phyloP scores from a whole-genome alignment of 2,329 filamentous ascomycete genomes.

The Diplodia sapinea region DNA sequence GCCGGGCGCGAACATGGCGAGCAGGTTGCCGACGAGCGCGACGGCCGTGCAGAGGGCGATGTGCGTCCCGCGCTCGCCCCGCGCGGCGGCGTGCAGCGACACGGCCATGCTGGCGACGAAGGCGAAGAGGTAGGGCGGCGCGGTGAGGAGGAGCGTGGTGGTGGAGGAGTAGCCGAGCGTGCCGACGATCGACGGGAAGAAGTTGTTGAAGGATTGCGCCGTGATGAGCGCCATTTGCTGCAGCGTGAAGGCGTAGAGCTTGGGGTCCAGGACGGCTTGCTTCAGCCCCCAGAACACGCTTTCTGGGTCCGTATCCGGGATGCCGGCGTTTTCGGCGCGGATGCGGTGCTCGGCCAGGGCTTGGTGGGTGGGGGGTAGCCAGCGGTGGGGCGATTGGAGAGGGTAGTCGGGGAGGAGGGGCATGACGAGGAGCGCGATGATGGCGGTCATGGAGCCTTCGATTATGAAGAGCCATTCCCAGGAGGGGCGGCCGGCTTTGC shows the following conservation, averaged over 20 bases:
- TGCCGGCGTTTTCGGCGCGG: conserved; percentile 21
- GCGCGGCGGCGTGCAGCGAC: conserved; percentile 2
- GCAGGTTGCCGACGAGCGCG: conserved; percentile 6
- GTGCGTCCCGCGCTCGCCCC: conserved; percentile 11
- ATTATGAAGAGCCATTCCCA: conserved; percentile 44
- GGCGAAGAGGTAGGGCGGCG: conserved; percentile 35
- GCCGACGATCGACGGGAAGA: conserved; percentile 46
- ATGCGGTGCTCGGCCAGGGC: conserved; percentile 19
- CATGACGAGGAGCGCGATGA: conserved; percentile 42
- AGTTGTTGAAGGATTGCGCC: conserved; percentile 40
- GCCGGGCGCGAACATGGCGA: conserved; percentile 12
- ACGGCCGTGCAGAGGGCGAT: conserved; percentile 17
- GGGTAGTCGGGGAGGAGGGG: conserved; percentile 47
- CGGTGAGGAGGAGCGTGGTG: conserved; percentile 43
- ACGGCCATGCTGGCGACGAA: conserved; percentile 33
- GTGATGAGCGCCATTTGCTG: conserved; percentile 34
- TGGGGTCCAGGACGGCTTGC: too few relatives aligned
- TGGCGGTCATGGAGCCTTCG: conserved; percentile 46
- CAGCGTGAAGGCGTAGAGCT: conserved; percentile 18
- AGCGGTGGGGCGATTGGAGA: conserved; percentile 5
- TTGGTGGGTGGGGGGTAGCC: neutral
- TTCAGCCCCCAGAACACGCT: conserved; percentile 9
- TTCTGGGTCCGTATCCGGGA: neutral
- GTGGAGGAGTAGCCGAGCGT: conserved; percentile 47
- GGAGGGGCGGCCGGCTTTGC: conserved; percentile 24